Percentiles rank a stretch among this genome's conserved stretches.
Conservation (phyloP, 140 eudicot species). For the Senecio squalidus region DNA sequence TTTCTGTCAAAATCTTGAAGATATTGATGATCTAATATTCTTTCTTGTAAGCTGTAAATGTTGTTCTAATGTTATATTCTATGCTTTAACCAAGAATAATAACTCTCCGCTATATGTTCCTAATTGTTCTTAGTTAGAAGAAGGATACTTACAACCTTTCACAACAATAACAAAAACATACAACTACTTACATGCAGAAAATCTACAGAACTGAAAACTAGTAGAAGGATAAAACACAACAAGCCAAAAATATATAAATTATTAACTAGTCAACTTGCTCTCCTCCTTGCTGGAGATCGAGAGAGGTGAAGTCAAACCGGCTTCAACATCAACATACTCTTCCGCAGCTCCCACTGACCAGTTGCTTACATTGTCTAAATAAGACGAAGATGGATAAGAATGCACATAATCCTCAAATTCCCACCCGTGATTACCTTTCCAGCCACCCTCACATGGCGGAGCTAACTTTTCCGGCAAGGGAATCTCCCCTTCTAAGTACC, state of each 20-base stretch:
- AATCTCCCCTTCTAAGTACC: constrained; percentile 57
- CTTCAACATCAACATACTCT: constrained; percentile 52
- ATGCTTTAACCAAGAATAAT: background rate
- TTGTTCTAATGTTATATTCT: constrained; percentile 6
- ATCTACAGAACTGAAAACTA: constrained; percentile 12
- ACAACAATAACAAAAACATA: background rate
- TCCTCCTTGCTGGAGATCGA: constrained; percentile 21
- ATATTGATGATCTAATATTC: constrained; percentile 2
- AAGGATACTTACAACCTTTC: too few relatives aligned
- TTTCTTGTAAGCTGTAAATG: constrained; percentile 1
- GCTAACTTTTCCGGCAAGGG: constrained; percentile 36
- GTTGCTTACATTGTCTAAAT: constrained; percentile 46
- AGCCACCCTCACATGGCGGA: constrained; percentile 28
- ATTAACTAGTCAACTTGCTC: constrained; percentile 12
- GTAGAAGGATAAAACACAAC: background rate
- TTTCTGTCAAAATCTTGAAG: constrained; percentile 6
- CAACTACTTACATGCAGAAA: constrained; percentile 3
- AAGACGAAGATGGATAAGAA: constrained; percentile 63
- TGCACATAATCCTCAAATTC: constrained; percentile 62
- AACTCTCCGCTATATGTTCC: background rate
- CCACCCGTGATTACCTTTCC: constrained; percentile 24
- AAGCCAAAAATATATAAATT: background rate
- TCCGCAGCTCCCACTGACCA: constrained; percentile 39
- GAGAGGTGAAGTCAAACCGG: constrained; percentile 36
- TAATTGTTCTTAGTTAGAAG: background rate